These are phyloP conservation scores for Aeschynomene evenia DNA, from an alignment of 306 rosid genomes.

Conservation along the genomic window DNA sequence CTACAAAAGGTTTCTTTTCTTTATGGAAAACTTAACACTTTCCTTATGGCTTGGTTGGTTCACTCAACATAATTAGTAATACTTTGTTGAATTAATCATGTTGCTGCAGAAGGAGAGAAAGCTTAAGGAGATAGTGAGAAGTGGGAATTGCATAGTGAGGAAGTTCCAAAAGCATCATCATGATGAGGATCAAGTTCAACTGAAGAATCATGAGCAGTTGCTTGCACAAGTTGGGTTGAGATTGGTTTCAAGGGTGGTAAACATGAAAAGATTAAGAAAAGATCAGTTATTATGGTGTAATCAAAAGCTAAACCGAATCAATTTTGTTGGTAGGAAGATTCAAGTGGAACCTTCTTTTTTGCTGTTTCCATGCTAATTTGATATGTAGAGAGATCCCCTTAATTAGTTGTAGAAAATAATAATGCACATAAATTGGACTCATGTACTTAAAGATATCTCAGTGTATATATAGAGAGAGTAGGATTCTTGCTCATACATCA, in stretches of 20 bases:
- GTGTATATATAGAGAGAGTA: not conserved
- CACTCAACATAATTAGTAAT: too few species aligned
- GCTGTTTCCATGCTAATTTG: conserved; percentile 68
- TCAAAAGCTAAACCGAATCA: conserved; percentile 49
- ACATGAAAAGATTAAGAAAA: conserved; percentile 49
- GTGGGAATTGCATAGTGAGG: conserved; percentile 52
- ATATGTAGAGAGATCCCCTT: not conserved
- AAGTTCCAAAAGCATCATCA: conserved; percentile 53
- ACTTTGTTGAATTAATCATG: too few species aligned
- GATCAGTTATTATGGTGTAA: conserved; percentile 66
- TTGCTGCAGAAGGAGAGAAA: conserved; percentile 56
- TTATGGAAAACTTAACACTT: not conserved
- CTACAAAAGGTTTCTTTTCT: conserved; percentile 55
- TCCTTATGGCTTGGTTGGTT: too few species aligned
- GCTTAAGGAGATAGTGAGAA: conserved; percentile 54
- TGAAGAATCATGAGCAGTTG: conserved; percentile 40
- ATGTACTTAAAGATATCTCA: not conserved
- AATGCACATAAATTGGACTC: not conserved
- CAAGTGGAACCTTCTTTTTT: conserved; percentile 53
- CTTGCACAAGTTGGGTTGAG: conserved; percentile 66
- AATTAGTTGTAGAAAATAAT: not conserved
- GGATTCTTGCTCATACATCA: not conserved
- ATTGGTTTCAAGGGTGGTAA: conserved; percentile 61
- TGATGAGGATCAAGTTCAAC: conserved; percentile 24
- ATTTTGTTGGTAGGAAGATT: conserved; percentile 43